A percentile compares a stretch with the other conserved stretches of the same genome.
These are phyloP conservation scores for Mucor plumbeus DNA, from an alignment of 371 early-diverging fungal species.

Conservation along the genomic window DNA sequence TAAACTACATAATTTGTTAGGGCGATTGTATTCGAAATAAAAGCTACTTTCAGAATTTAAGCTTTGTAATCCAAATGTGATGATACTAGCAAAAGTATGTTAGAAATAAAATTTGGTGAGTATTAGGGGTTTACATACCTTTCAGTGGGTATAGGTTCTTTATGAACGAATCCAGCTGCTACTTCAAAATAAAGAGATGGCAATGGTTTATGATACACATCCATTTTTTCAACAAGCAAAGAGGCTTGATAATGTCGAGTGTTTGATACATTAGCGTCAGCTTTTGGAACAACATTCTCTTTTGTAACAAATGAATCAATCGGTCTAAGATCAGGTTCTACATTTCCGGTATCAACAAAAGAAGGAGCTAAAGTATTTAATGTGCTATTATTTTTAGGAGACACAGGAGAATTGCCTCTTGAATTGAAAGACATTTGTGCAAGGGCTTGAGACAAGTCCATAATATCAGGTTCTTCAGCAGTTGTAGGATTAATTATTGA, in stretches of 20 bases:
- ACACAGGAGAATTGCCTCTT: background rate
- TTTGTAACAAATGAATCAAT: slow-evolving; percentile 7
- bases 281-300: background rate
- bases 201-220: slow-evolving; percentile 1
- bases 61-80: slow-evolving; percentile 32
- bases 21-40: slow-evolving; percentile 30
- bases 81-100: slow-evolving; percentile 10
- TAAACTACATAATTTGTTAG: slow-evolving; percentile 17
- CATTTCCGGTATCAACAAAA: slow-evolving; percentile 15
- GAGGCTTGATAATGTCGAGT: background rate
- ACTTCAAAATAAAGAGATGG: slow-evolving; percentile 49
- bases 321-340: slow-evolving; percentile 32
- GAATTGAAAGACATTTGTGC: slow-evolving; percentile 1
- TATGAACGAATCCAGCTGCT: slow-evolving; percentile 17
- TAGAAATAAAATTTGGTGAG: too few relatives aligned
- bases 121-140: slow-evolving; percentile 11
- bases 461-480: slow-evolving; percentile 19
- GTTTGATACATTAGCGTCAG: background rate
- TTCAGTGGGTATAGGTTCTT: slow-evolving; percentile 4
- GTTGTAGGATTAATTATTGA: background rate
- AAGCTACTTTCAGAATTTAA: slow-evolving; percentile 20
- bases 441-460: slow-evolving; percentile 14
- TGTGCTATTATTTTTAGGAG: background rate
- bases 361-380: background rate
- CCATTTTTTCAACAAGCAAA: background rate